Evolutionary conservation across 2,329 filamentous ascomycete genomes (phyloP).

Genomic region (Aspergillus unguis): DNA sequence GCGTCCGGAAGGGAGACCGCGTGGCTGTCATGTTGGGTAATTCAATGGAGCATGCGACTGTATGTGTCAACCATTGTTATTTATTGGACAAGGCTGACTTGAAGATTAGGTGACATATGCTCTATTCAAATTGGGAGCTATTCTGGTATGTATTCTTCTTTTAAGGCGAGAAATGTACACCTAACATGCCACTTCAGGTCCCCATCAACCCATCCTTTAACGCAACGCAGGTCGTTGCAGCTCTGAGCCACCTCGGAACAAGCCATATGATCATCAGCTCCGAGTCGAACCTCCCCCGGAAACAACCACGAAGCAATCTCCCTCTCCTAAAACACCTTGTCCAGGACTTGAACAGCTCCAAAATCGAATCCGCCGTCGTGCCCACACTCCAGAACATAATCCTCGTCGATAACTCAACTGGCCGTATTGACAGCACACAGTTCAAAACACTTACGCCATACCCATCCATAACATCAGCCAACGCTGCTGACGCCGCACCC

Average conservation of each 20-base stretch:
- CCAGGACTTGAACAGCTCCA: slow-evolving; percentile 44
- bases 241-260: slow-evolving; percentile 70
- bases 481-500: slow-evolving; percentile 38
- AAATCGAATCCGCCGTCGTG: slow-evolving; percentile 55
- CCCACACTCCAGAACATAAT: slow-evolving; percentile 70
- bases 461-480: slow-evolving; percentile 42
- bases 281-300: slow-evolving; percentile 76
- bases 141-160: slow-evolving; percentile 57
- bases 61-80: slow-evolving; percentile 40
- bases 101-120: slow-evolving; percentile 65
- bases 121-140: slow-evolving; percentile 87
- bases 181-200: slow-evolving; percentile 47
- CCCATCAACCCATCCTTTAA: slow-evolving; percentile 92
- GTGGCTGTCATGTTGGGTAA: slow-evolving; percentile 88
- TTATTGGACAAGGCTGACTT: slow-evolving; percentile 11
- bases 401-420: slow-evolving; percentile 71
- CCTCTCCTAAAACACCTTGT: slow-evolving; percentile 55
- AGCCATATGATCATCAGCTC: slow-evolving; percentile 77
- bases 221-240: slow-evolving; percentile 69
- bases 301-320: slow-evolving; percentile 59
- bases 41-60: slow-evolving; percentile 73
- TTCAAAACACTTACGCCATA: slow-evolving; percentile 48
- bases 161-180: not conserved
- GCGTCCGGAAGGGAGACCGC: slow-evolving; percentile 76
- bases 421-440: slow-evolving; percentile 45